Evolutionary conservation across 306 rosid genomes (phyloP), one percentile per base, ranked within the genome.

Genomic region (Dicorynia guianensis): DNA sequence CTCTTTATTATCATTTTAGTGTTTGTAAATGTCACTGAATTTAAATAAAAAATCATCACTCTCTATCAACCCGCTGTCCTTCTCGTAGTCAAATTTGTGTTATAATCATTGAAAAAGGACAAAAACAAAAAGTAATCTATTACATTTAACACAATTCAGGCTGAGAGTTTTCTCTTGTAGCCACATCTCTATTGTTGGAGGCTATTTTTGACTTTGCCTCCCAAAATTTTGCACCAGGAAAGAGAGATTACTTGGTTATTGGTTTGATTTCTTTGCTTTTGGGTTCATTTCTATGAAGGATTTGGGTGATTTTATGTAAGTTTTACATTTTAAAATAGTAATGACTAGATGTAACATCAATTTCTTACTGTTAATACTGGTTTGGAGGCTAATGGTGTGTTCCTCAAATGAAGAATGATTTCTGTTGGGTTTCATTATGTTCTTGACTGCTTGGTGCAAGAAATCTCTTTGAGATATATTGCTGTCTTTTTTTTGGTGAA

Each of bases 381-480:
- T 38, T 54, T 54, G 11, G 35, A 35, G 17, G 59, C 47, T 52
- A 72, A n/a, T 30, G n/a, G 20, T 33, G 50, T 44, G 52, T 11
- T 3, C 34, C 56, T 46, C 48, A 46, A 49, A 8, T 63, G 69
- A 60, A 50, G 67, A 57, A 64, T 39, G 66, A 69, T 49, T 17
- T 74, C 48, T 61, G 20, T 25, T 25, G 30, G 30, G 30, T 25
- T 25, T 25, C 30, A 25, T 25, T 25, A 25, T 25, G 30, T 25
- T 25, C 30, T 25, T 25, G 30, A 25, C 2, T 38, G 42, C 43
- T 40, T 53, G 57, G 11, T 55, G 20, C 65, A 65, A 54, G 35
- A 43, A 33, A 56, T 73, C 56, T 60, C 30, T 42, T 12, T 63
- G 36, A 39, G 5, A 59, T 44, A n/a, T 38, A 33, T 53, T 57